Conservation (phyloP, 208 protist genomes). For the Trypanosoma lewisi region DNA sequence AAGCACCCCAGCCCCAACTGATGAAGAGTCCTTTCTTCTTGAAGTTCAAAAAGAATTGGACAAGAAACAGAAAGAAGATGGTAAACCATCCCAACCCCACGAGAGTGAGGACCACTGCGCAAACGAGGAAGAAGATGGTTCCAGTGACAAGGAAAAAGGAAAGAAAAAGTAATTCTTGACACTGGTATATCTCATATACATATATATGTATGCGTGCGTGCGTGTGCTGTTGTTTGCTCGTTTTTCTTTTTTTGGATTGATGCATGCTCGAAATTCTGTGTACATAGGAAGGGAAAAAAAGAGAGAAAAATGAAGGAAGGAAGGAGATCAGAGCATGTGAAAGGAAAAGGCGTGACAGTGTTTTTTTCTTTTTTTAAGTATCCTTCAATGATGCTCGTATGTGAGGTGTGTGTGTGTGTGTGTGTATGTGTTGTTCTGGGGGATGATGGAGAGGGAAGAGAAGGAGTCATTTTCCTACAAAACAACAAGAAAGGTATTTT, state of each 20-base stretch:
- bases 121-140: conserved; percentile 9
- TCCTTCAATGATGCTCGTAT: too few species aligned
- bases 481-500: background rate
- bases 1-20: background rate
- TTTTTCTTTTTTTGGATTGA: background rate
- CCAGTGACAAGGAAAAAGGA: conserved; percentile 31
- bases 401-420: too few species aligned
- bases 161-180: conserved; percentile 13
- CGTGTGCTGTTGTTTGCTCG: background rate
- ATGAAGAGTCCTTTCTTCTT: conserved; percentile 7
- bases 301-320: too few species aligned
- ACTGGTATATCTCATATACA: background rate
- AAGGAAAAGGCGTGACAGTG: too few species aligned
- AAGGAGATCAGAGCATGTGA: too few species aligned
- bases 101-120: too few species aligned
- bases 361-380: too few species aligned
- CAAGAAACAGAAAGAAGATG: background rate
- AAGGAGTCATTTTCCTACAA: background rate
- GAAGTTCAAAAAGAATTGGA: conserved; percentile 16
- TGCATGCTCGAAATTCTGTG: background rate
- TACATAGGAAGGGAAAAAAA: too few species aligned
- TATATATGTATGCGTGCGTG: background rate
- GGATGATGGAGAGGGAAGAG: too few species aligned
- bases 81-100: background rate
- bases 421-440: too few species aligned